A percentile compares a stretch with the other conserved stretches of the same genome.
Evolutionary conservation across 1,284 basidiomycete genomes (phyloP).

Genomic region (Tilletia caries): DNA sequence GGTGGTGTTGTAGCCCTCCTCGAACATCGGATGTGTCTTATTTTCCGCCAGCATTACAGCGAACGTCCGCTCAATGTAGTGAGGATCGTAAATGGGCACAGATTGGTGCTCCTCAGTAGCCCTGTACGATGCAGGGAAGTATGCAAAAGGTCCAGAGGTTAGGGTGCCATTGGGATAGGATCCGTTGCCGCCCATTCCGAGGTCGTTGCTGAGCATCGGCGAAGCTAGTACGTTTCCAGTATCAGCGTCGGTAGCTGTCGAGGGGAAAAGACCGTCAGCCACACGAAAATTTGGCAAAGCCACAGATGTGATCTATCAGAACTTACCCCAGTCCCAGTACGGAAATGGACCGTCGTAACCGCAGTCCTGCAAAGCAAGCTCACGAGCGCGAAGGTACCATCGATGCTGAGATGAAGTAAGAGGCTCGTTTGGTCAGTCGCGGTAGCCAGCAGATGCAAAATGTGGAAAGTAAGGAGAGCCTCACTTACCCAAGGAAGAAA

Average conservation of each 20-base stretch:
- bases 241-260: not conserved
- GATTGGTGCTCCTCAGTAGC: not conserved
- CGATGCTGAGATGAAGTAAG: not conserved
- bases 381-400: not conserved
- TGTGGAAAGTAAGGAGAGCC: not conserved
- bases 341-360: not conserved
- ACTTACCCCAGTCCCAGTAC: conserved; percentile 1
- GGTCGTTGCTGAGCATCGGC: not conserved
- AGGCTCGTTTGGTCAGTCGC: not conserved
- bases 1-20: conserved; percentile 2
- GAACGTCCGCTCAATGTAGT: conserved; percentile 3
- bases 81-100: not conserved
- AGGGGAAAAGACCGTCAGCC: not conserved
- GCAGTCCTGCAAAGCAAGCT: not conserved
- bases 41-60: not conserved
- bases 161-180: not conserved
- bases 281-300: no score
- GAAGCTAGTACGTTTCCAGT: not conserved
- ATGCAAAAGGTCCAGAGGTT: not conserved
- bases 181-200: not conserved
- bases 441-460: no score
- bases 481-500: no score
- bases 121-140: not conserved
- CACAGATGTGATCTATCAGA: no score
- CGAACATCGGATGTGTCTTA: not conserved